These are phyloP conservation scores for Aaosphaeria arxii DNA, from an alignment of 2,329 filamentous ascomycete genomes.

Conservation along the genomic window DNA sequence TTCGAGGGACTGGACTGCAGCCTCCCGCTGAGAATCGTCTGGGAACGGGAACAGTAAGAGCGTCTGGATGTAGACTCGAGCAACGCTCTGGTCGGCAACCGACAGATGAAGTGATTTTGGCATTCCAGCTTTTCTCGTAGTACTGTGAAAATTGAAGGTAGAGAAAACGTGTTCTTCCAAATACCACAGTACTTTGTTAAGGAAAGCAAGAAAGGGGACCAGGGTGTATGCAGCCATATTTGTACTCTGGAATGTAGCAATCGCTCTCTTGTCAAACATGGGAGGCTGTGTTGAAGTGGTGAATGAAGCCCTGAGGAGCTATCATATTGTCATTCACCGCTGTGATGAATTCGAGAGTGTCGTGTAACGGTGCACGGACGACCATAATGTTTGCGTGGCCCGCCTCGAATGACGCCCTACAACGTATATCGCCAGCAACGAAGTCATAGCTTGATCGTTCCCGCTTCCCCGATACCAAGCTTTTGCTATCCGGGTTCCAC, in stretches of 20 bases:
- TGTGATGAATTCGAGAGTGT: conserved; percentile 11
- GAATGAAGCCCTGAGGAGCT: conserved; percentile 15
- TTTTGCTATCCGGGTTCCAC: conserved; percentile 14
- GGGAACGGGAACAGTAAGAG: conserved; percentile 31
- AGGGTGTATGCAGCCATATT: not conserved
- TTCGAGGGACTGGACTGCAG: conserved; percentile 21
- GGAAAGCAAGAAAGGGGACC: not conserved
- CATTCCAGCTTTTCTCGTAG: no score
- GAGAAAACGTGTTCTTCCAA: not conserved
- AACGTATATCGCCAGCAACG: not conserved
- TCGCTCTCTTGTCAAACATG: not conserved
- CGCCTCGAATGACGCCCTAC: conserved; percentile 8
- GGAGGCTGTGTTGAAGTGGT: no score
- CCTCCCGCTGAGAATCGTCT: conserved; percentile 21
- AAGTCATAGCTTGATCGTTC: conserved; percentile 1
- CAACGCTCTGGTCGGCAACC: conserved; percentile 27
- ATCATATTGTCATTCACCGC: conserved; percentile 25
- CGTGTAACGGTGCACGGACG: conserved; percentile 20
- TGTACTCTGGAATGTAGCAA: not conserved
- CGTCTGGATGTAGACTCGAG: conserved; percentile 30
- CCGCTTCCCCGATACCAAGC: conserved; percentile 20
- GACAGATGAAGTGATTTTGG: conserved; percentile 22
- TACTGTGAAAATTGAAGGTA: conserved; percentile 1
- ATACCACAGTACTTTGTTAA: no score
- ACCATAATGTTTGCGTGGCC: conserved; percentile 19